A percentile compares a stretch with the other conserved stretches of the same genome.
These are phyloP conservation scores for Termitomyces titanicus DNA, from an alignment of 768 basidiomycete genomes.

Conservation along the genomic window DNA sequence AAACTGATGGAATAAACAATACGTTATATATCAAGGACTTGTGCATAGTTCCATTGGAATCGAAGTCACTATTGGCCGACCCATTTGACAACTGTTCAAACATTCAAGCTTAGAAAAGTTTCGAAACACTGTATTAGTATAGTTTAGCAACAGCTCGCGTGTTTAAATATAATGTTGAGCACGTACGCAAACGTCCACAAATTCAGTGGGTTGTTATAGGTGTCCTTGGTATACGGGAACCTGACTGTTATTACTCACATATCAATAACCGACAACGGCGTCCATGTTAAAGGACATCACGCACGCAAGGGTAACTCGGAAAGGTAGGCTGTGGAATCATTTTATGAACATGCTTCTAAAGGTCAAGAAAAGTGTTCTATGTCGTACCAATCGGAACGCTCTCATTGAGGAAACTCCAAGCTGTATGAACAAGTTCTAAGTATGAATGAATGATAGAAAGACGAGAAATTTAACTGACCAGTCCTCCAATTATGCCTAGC, in stretches of 20 bases:
- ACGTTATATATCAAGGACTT: background rate
- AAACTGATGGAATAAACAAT: background rate
- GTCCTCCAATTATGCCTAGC: conserved; percentile 46
- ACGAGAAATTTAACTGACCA: conserved; percentile 22
- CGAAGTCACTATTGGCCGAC: background rate
- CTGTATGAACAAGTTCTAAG: conserved; percentile 19
- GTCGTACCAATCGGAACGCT: conserved; percentile 35
- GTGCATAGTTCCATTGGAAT: too few species aligned
- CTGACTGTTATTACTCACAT: conserved; percentile 37
- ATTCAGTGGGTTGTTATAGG: conserved; percentile 61
- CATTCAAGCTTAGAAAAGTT: conserved; percentile 8
- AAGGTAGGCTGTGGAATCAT: conserved; percentile 30
- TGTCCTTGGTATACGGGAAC: conserved; percentile 58
- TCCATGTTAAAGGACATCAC: conserved; percentile 3
- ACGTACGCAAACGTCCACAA: conserved; percentile 57
- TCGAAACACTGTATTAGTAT: conserved; percentile 1
- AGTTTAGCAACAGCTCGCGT: background rate
- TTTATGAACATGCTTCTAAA: background rate
- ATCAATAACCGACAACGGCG: background rate
- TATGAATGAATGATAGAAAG: background rate
- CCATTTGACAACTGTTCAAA: background rate
- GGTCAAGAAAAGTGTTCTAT: background rate
- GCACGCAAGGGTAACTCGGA: conserved; percentile 37
- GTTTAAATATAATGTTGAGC: background rate
- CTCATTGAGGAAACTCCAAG: conserved; percentile 42